Base-by-base conservation (phyloP, 2,329 filamentous ascomycete species). In the Ilyonectria mors-panacis region DNA sequence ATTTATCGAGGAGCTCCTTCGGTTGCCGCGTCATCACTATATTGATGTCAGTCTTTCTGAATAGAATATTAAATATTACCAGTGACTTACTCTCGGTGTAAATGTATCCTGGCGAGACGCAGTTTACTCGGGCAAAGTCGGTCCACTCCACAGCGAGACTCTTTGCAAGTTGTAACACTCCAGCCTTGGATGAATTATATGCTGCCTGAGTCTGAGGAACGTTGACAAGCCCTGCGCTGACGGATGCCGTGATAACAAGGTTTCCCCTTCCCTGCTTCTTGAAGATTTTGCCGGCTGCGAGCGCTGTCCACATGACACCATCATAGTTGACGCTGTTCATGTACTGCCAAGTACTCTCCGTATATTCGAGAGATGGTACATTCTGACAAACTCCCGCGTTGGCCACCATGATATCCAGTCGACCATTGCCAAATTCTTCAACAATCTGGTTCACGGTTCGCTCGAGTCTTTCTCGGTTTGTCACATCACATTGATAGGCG, bases 111-210 rank as follows among this genome's bases (percentile, higher is more conserved):
- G 92, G 91, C 1, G 88, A 92, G 44, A 93, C 81, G n/a, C 86
- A 87, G 78, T 94, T 93, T 65, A 86, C 88, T 30, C 92, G 85
- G 2, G 91, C 91, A 75, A 91, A 93, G 55, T 86, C 87, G 9
- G 90, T 87, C 91, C 91, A 93, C 79, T 93, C 92, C n/a, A 93
- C 86, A 1, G 91, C 90, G 26, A 93, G 81, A 35, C 87, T 90
- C 77, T 88, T 89, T 81, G 87, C 87, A 12, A 84, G 70, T 42
- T 82, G 81, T 1, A 82, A 74, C 1, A 81, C 79, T 0, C 78
- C 82, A 1, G 81, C 82, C 65, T 84, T 84, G 53, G 78, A 80
- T 3, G 82, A 77, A 65, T 84, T 84, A 59, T 83, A 84, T 2
- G 79, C 80, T 60, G 73, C 82, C 77, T 75, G 80, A 68, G 76